These are phyloP conservation scores for Nemania sp. DNA, from an alignment of 2,329 filamentous ascomycete genomes.

Conservation along the genomic window DNA sequence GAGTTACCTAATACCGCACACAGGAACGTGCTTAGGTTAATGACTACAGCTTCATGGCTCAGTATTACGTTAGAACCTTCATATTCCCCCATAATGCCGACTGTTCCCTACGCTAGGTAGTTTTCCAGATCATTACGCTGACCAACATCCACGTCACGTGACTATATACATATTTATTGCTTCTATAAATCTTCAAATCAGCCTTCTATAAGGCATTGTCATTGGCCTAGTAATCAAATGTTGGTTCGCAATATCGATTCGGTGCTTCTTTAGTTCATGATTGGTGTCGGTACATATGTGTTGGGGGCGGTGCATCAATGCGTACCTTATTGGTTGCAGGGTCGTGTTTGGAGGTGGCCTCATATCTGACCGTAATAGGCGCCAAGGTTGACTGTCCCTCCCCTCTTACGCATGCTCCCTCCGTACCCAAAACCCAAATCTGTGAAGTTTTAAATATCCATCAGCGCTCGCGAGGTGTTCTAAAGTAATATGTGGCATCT, in stretches of 20 bases:
- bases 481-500: not conserved
- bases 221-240: not conserved
- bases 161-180: not conserved
- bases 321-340: constrained; percentile 1
- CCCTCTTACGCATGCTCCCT: not conserved
- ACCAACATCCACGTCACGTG: not conserved
- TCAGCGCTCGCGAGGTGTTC: not conserved
- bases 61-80: too few relatives aligned
- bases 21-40: too few relatives aligned
- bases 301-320: constrained; percentile 26
- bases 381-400: constrained; percentile 12
- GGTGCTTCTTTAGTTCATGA: not conserved
- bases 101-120: too few relatives aligned
- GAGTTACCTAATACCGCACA: too few relatives aligned
- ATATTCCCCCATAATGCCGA: too few relatives aligned
- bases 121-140: too few relatives aligned
- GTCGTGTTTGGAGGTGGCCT: constrained; percentile 11
- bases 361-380: constrained; percentile 17
- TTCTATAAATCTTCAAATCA: too few relatives aligned
- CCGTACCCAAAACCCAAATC: not conserved
- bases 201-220: not conserved
- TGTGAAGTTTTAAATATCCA: not conserved
- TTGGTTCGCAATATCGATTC: not conserved
- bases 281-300: not conserved
- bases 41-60: too few relatives aligned